These are phyloP conservation scores for Picea sitchensis DNA, from an alignment of 75 land plant species.

Conservation along the genomic window DNA sequence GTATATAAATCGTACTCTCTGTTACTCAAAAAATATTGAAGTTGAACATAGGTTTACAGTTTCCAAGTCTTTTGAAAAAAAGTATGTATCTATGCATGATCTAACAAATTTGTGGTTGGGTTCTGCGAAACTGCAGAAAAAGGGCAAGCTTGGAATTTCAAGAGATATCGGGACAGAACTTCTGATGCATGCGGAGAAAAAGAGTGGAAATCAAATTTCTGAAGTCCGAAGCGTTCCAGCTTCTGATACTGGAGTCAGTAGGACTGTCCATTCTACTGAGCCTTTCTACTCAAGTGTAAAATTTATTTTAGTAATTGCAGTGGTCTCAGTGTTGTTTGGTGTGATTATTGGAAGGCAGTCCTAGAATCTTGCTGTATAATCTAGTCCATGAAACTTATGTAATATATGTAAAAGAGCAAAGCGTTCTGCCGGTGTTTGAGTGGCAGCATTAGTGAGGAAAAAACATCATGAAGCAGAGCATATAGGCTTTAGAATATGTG, in stretches of 20 bases:
- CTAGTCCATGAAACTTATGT: background rate
- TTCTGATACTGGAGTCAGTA: background rate
- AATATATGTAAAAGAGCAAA: constrained; percentile 1
- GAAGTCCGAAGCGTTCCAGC: constrained; percentile 4
- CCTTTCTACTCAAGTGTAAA: background rate
- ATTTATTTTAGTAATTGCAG: background rate
- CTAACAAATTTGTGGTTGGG: background rate
- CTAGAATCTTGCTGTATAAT: background rate
- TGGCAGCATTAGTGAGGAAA: constrained; percentile 6
- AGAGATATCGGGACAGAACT: constrained; percentile 4
- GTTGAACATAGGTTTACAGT: too few species aligned
- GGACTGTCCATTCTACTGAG: background rate
- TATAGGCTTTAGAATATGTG: background rate
- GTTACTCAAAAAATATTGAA: too few species aligned
- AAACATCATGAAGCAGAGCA: background rate
- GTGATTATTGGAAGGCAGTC: constrained; percentile 10
- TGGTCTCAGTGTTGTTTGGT: constrained; percentile 6
- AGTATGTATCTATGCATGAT: background rate
- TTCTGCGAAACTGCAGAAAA: constrained; percentile 5
- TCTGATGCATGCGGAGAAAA: constrained; percentile 8
- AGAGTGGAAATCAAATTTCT: background rate
- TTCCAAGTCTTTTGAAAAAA: too few species aligned
- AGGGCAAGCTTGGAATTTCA: background rate
- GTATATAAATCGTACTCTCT: too few species aligned
- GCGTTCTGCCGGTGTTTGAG: background rate